Conservation (phyloP, 345 rosid genomes). For the Turnera subulata region DNA sequence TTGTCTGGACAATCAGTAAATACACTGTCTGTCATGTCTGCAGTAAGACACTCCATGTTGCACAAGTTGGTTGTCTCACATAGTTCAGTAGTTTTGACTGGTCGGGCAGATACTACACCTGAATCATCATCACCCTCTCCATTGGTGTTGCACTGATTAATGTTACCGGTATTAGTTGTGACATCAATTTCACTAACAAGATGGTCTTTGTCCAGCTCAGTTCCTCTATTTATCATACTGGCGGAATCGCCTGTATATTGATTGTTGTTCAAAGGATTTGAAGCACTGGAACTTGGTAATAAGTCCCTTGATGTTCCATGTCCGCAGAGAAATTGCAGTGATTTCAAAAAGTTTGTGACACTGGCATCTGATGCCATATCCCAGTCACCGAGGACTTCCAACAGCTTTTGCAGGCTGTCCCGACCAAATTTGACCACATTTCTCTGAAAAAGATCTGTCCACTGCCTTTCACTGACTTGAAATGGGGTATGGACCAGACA, state of each 20-base stretch:
- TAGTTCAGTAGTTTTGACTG: neutral
- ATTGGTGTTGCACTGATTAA: neutral
- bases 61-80: neutral
- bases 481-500: conserved; percentile 70
- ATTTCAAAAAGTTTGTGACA: conserved; percentile 53
- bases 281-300: conserved; percentile 9
- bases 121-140: conserved; percentile 4
- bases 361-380: conserved; percentile 49
- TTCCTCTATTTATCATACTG: conserved; percentile 1
- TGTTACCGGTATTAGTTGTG: neutral
- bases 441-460: conserved; percentile 52
- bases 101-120: conserved; percentile 1
- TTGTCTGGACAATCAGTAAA: conserved; percentile 27
- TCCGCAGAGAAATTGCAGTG: conserved; percentile 43
- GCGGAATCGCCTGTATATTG: conserved; percentile 5
- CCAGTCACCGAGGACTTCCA: conserved; percentile 42
- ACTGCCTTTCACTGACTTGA: conserved; percentile 69
- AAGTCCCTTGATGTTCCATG: conserved; percentile 17
- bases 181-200: conserved; percentile 4
- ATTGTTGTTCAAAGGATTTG: conserved; percentile 1
- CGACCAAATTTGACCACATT: conserved; percentile 33
- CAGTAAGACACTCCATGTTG: neutral
- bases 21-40: neutral
- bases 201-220: conserved; percentile 8
- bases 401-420: conserved; percentile 43